Base-by-base conservation (phyloP, 257 asterid species). In the Thymus mandschuricus region DNA sequence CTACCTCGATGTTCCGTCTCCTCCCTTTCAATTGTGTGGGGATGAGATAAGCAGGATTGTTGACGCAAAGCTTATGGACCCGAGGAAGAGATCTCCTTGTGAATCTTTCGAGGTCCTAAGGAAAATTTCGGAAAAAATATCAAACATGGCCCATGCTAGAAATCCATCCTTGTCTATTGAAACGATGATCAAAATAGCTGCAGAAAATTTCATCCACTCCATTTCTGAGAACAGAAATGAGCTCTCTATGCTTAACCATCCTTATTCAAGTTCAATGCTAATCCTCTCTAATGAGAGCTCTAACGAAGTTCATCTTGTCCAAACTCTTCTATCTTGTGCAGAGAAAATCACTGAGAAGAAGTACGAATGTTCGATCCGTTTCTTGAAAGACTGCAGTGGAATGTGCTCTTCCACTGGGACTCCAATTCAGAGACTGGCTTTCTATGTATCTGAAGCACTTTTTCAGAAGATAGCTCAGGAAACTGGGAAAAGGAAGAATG, bases 251-350 rank as follows among this genome's bases (percentile, higher is more conserved):
- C 40, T 81, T 13, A 56, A 70, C 61, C 85, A 77, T 43, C 75
- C 74, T 28, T 60, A 41, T 82, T 43, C 64, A 6, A 21, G 61
- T 40, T 75, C 76, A n/a, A 31, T 76, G 3, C 27, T 64, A n/a
- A 70, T 54, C 60, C 75, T 77, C 5, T 75, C 76, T 33, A 71
- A 64, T 21, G 84, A 77, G 30, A 77, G 81, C 55, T 57, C 43
- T 21, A 68, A 69, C 65, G 78, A 57, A 7, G 75, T 81, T 3
- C 61, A 66, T n/a, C 87, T 86, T 2, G 78, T 86, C 54, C 81
- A 76, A 63, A 70, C 74, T 75, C 86, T 86, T 56, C 65, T 84
- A 1, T 60, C 75, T 35, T 79, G 85, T 43, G 91, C 84, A 10
- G 82, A 78, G 74, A 82, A 76, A 66, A 73, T 82, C 30, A 80